phyloP scores from a whole-genome alignment of 2,329 filamentous ascomycete genomes.

The Nothopassalora personata region DNA sequence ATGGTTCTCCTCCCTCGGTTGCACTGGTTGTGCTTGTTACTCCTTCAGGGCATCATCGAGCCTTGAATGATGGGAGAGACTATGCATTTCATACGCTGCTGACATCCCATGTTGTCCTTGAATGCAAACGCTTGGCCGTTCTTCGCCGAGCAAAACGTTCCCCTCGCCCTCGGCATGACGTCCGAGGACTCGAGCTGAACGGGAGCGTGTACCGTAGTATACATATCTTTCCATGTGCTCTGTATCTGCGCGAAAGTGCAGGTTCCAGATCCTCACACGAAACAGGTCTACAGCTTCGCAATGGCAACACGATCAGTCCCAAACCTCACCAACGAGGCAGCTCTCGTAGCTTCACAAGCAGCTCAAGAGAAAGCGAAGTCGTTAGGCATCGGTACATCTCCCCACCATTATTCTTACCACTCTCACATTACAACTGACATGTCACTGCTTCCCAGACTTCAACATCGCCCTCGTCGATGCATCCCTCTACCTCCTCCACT shows the following conservation, averaged over 20 bases:
- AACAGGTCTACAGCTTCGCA: neutral
- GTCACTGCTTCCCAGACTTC: conserved; percentile 33
- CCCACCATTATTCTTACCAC: neutral
- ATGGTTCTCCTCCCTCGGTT: neutral
- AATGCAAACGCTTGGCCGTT: neutral
- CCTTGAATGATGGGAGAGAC: neutral
- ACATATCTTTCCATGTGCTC: neutral
- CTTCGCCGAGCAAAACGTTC: neutral
- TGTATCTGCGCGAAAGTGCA: neutral
- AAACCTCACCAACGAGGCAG: conserved; percentile 33
- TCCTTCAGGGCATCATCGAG: neutral
- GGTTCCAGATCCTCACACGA: neutral
- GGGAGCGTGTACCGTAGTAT: neutral
- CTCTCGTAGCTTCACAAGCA: conserved; percentile 31
- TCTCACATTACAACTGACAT: neutral
- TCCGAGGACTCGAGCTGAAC: neutral
- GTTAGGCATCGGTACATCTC: conserved; percentile 33
- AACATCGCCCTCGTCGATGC: conserved; percentile 48
- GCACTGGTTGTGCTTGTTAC: neutral
- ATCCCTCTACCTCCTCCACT: conserved; percentile 43
- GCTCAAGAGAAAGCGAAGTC: conserved; percentile 34
- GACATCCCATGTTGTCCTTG: neutral
- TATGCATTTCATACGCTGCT: neutral
- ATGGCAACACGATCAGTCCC: conserved; percentile 32
- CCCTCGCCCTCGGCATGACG: neutral